A percentile compares a stretch with the other conserved stretches of the same genome.
Evolutionary conservation across 345 rosid genomes (phyloP).

Genomic region (Arabidopsis suecica): DNA sequence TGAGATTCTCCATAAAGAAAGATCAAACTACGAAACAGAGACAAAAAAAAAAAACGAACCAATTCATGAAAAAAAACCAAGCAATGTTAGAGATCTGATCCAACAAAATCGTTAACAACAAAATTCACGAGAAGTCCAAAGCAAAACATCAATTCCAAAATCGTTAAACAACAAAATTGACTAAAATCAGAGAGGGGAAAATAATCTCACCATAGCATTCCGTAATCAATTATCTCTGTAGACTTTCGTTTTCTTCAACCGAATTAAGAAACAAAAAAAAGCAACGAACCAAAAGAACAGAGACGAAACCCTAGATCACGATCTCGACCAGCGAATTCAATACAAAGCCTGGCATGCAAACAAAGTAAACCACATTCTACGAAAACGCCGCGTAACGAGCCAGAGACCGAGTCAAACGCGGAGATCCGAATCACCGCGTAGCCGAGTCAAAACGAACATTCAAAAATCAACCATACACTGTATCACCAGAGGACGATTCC

Average conservation of each 20-base stretch:
- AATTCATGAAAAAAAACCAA: constrained; percentile 17
- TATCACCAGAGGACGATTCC: not conserved
- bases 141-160: not conserved
- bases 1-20: constrained; percentile 12
- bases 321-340: constrained; percentile 49
- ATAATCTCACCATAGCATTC: constrained; percentile 86
- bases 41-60: constrained; percentile 5
- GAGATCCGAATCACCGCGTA: constrained; percentile 67
- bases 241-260: constrained; percentile 64
- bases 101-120: constrained; percentile 27
- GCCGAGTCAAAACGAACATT: constrained; percentile 37
- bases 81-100: constrained; percentile 58
- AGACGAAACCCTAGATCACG: constrained; percentile 81
- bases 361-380: constrained; percentile 73
- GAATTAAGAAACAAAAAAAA: constrained; percentile 24
- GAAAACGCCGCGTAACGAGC: constrained; percentile 47
- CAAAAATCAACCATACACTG: constrained; percentile 27
- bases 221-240: constrained; percentile 51
- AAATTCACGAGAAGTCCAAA: constrained; percentile 33
- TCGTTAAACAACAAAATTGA: constrained; percentile 9
- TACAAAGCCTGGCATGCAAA: constrained; percentile 44
- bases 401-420: constrained; percentile 49
- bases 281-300: constrained; percentile 42
- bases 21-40: constrained; percentile 33
- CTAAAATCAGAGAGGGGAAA: not conserved